A percentile compares a stretch with the other conserved stretches of the same genome.
These are phyloP conservation scores for Boletus bicolor DNA, from an alignment of 768 basidiomycete species.

Conservation along the genomic window DNA sequence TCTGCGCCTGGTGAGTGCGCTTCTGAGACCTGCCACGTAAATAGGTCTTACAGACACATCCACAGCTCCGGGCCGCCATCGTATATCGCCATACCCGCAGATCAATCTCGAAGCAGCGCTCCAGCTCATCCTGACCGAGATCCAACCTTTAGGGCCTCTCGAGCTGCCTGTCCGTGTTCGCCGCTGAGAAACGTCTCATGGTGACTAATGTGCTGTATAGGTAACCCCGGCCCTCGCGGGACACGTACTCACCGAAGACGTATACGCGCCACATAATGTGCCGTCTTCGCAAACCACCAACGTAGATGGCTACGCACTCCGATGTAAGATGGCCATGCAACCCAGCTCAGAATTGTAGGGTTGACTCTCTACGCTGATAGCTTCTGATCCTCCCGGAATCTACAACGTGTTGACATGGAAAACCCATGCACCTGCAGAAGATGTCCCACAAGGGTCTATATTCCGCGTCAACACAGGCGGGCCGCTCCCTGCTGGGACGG, in stretches of 20 bases:
- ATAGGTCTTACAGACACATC: background rate
- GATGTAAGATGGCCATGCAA: slow-evolving; percentile 43
- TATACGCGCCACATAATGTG: slow-evolving; percentile 60
- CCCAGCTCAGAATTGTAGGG: background rate
- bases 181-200: background rate
- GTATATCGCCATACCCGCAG: slow-evolving; percentile 74
- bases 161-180: slow-evolving; percentile 41
- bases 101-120: slow-evolving; percentile 66
- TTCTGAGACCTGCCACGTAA: background rate
- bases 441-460: slow-evolving; percentile 44
- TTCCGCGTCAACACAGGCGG: slow-evolving; percentile 83
- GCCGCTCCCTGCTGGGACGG: slow-evolving; percentile 69
- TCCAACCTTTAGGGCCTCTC: slow-evolving; percentile 39
- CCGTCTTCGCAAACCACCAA: slow-evolving; percentile 70
- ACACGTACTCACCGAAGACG: slow-evolving; percentile 71
- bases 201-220: slow-evolving; percentile 32
- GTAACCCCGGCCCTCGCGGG: slow-evolving; percentile 61
- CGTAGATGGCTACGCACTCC: slow-evolving; percentile 85
- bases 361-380: slow-evolving; percentile 34
- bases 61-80: slow-evolving; percentile 65
- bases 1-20: slow-evolving; percentile 55
- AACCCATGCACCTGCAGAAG: slow-evolving; percentile 31
- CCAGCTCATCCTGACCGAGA: slow-evolving; percentile 48
- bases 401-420: slow-evolving; percentile 66
- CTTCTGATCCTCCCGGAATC: slow-evolving; percentile 57